These are phyloP conservation scores for Moricandia moricandioides DNA, from an alignment of 345 rosid genomes.

Conservation along the genomic window DNA sequence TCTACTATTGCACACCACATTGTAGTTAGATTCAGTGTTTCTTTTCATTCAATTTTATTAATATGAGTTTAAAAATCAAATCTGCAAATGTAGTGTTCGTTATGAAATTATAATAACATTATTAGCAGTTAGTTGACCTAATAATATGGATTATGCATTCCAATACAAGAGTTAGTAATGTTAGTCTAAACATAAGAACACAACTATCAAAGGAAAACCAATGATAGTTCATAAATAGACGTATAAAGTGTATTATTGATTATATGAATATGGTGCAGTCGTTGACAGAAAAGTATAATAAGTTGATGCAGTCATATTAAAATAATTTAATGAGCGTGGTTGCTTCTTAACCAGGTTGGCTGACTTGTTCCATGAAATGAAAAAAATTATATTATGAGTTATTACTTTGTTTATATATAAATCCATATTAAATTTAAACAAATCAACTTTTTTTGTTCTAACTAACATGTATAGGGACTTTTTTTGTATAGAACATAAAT, in stretches of 20 bases:
- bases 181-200: too few species aligned
- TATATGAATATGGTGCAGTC: background rate
- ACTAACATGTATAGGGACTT: background rate
- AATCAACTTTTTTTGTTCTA: background rate
- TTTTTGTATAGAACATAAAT: background rate
- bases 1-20: too few species aligned
- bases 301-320: background rate
- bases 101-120: background rate
- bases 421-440: background rate
- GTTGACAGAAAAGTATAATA: background rate
- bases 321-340: background rate
- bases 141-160: background rate
- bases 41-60: too few species aligned
- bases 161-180: background rate
- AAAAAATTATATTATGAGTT: background rate
- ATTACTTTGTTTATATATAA: background rate
- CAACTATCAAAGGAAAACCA: background rate
- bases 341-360: background rate
- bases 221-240: background rate
- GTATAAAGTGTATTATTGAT: too few species aligned
- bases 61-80: background rate
- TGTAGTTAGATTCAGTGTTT: too few species aligned
- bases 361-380: background rate
- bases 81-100: background rate
- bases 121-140: background rate